A percentile compares a stretch with the other conserved stretches of the same genome.
phyloP scores from a whole-genome alignment of 345 rosid genomes.

The Tarenaya hassleriana region DNA sequence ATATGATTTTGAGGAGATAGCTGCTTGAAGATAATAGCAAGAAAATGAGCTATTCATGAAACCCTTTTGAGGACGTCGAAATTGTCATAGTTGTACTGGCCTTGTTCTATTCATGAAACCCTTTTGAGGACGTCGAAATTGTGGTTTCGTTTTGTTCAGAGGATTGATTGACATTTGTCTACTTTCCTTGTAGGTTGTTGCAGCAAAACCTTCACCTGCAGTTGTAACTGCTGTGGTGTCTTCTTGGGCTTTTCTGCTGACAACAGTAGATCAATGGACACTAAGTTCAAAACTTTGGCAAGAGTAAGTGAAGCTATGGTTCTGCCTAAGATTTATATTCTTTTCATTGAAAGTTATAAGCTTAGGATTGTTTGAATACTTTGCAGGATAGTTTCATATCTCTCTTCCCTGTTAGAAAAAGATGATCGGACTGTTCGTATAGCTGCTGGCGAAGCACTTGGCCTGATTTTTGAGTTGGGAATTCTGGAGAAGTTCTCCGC shows the following conservation, averaged over 20 bases:
- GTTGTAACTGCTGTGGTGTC: slow-evolving; percentile 67
- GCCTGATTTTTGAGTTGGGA: slow-evolving; percentile 67
- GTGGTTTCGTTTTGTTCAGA: neutral
- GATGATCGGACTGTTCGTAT: slow-evolving; percentile 86
- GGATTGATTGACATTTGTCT: too few relatives aligned
- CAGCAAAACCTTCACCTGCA: slow-evolving; percentile 47
- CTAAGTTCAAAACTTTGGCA: slow-evolving; percentile 69
- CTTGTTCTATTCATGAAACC: neutral
- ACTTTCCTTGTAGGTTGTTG: slow-evolving; percentile 52
- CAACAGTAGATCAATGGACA: slow-evolving; percentile 48
- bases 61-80: too few relatives aligned
- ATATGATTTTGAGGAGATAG: too few relatives aligned
- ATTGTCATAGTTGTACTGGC: too few relatives aligned
- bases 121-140: too few relatives aligned
- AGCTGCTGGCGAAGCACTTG: slow-evolving; percentile 94
- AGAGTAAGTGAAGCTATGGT: slow-evolving; percentile 37
- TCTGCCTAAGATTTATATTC: neutral
- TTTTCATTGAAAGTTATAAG: neutral
- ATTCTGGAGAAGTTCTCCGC: slow-evolving; percentile 59
- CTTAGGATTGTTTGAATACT: slow-evolving; percentile 1
- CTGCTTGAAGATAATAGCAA: too few relatives aligned
- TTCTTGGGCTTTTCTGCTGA: slow-evolving; percentile 89
- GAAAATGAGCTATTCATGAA: too few relatives aligned
- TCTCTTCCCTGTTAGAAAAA: slow-evolving; percentile 68
- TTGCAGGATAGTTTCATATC: slow-evolving; percentile 66